Base-by-base conservation (phyloP, 2,329 filamentous ascomycete species). In the Beauveria sp. region DNA sequence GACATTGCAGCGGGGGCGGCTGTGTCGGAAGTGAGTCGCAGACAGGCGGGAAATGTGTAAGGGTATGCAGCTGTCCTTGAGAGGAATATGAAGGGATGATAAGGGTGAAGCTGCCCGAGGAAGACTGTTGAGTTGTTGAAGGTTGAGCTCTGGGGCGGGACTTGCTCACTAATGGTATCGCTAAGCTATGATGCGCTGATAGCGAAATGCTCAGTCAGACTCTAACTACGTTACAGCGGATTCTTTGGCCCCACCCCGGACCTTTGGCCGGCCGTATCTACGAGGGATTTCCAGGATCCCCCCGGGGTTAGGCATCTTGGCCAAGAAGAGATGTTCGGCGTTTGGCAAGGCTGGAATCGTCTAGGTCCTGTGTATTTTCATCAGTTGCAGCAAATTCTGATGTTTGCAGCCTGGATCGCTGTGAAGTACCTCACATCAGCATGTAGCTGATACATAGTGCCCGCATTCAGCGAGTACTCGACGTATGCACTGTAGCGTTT, bases 1-100 rank as follows among this genome's bases (percentile, higher is more conserved):
- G 70, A 68, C 67, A 56, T 64, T 58, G 55, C 40, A 58, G 66
- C 43, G 43, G 28, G 42, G 30, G 34, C 40, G 58, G 50, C 50
- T 58, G 64, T 64, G 55, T 38, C 38, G 45, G 40, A 50, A 50
- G 28, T 28, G 16, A 18, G 18, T 6, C 18, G 57, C 47, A 34
- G n/a, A 46, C 6, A 43, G 24, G 57, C 6, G 20, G 24, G 46
- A 50, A 20, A 42, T 34, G 20, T 1, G 30, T 5, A 10, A 14
- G 12, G 34, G 42, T 20, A 50, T 50, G 16, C 20, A 42, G 55
- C 24, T 45, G 38, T 43, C 40, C 38, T n/a, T 24, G 57, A 59
- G 47, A 49, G 30, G 45, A 50, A 50, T 20, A 42, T 24, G 45
- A 24, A 9, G 55, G 26, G 45, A 26, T 49, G 34, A 26, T 18